Evolutionary conservation across 2,329 filamentous ascomycete genomes (phyloP), one percentile per base, ranked within the genome.

Genomic region (Lachnellula cervina): DNA sequence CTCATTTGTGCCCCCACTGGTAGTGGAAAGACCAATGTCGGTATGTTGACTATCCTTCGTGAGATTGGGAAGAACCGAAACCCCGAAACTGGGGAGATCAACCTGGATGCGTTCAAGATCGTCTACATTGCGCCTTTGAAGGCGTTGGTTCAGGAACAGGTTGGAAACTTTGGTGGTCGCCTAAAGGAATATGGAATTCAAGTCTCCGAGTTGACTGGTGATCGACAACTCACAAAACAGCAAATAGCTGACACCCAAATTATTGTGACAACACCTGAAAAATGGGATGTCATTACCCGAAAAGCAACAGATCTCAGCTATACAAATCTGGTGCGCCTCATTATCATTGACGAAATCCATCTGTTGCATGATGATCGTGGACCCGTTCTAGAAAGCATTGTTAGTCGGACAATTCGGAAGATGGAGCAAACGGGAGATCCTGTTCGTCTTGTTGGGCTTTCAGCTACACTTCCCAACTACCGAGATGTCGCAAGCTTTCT

Each of bases 291-390:
- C 64, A 97, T 99, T 65, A 99, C 95, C 5, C 85, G 95, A 73
- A 99, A 99, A 73, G 92, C 93, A 6, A 97, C 93, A 1, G 95
- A 99, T 70, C 83, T 94, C 53, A 96, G 91, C 66, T 99, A 99
- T 73, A 99, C 92, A 16, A 96, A 95, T 66, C 82, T 99, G n/a
- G 94, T 99, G 25, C 87, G 93, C 40, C 80, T 99, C 11, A 87
- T 99, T 56, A 92, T 97, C 69, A 97, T 99, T 59, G 94, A 99
- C 67, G 94, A 99, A 73, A 97, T 99, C 63, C 94, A 99, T 78
- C 77, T 99, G 68, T 83, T 99, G 49, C 94, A 99, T 72, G 95
- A 99, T 69, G 94, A 99, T 63, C 89, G 94, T 79, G 94, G 94
- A 34, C 94, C 94, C 14, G 94, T 99, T 11, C 77, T 99, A 38